Conservation (phyloP, 768 basidiomycete genomes). For the Boletus huronensis region DNA sequence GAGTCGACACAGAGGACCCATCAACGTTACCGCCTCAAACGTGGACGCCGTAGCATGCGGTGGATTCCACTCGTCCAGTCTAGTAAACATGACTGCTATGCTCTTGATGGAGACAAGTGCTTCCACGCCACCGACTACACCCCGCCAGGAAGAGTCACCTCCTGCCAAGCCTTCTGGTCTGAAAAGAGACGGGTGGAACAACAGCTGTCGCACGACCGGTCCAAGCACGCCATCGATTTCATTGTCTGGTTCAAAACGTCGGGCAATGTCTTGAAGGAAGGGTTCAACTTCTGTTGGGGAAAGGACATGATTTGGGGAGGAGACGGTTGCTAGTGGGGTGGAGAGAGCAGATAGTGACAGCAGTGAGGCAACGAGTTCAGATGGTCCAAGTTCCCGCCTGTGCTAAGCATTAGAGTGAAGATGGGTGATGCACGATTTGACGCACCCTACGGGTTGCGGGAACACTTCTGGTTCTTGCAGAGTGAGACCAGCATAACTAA, state of each 20-base stretch:
- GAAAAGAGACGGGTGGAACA: conserved; percentile 63
- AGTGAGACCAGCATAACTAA: conserved; percentile 85
- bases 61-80: conserved; percentile 73
- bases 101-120: conserved; percentile 76
- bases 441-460: conserved; percentile 77
- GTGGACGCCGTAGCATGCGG: conserved; percentile 49
- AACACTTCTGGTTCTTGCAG: conserved; percentile 95
- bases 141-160: conserved; percentile 81
- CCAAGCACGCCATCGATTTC: conserved; percentile 80
- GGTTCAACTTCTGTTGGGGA: conserved; percentile 65
- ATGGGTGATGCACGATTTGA: not conserved
- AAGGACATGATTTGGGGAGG: conserved; percentile 49
- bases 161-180: conserved; percentile 68
- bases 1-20: conserved; percentile 83
- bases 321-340: conserved; percentile 55
- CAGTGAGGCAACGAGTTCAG: conserved; percentile 81
- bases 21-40: conserved; percentile 64
- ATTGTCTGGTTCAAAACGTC: conserved; percentile 74
- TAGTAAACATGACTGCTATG: conserved; percentile 77
- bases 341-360: conserved; percentile 69
- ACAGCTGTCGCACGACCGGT: conserved; percentile 58
- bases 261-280: conserved; percentile 81
- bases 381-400: conserved; percentile 69
- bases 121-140: conserved; percentile 76
- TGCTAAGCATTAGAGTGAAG: conserved; percentile 1